A percentile compares a stretch with the other conserved stretches of the same genome.
Conservation (phyloP, 169 alveolate species). For the Plasmodium vinckei region DNA sequence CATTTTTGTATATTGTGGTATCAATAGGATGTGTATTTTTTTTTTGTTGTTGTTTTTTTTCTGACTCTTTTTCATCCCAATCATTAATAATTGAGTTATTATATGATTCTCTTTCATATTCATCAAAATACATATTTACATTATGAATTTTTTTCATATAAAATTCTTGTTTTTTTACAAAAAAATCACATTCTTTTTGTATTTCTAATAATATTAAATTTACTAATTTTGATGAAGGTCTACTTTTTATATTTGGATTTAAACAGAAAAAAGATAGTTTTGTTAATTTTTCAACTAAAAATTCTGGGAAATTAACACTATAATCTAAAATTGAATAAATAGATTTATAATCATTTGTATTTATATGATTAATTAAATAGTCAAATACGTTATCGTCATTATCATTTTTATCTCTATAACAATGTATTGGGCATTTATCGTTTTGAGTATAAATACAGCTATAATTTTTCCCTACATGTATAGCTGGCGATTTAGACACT, state of each 20-base stretch:
- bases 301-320: constrained; percentile 65
- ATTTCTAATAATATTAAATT: constrained; percentile 53
- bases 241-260: constrained; percentile 52
- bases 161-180: constrained; percentile 37
- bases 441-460: constrained; percentile 36
- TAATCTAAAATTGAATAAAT: constrained; percentile 54
- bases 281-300: constrained; percentile 53
- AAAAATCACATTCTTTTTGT: constrained; percentile 56
- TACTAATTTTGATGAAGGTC: constrained; percentile 67
- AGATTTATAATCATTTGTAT: constrained; percentile 57
- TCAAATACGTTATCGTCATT: constrained; percentile 61
- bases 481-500: constrained; percentile 66
- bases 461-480: constrained; percentile 65
- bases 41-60: background rate
- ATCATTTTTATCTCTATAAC: constrained; percentile 42
- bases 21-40: background rate
- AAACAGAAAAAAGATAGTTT: constrained; percentile 53
- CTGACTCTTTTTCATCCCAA: background rate
- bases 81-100: background rate
- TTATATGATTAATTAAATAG: constrained; percentile 54
- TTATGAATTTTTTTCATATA: constrained; percentile 12
- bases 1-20: background rate
- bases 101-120: constrained; percentile 13
- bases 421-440: constrained; percentile 50
- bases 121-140: constrained; percentile 19